These are phyloP conservation scores for Lonicera japonica DNA, from an alignment of 129 eudicot genomes.

Conservation along the genomic window DNA sequence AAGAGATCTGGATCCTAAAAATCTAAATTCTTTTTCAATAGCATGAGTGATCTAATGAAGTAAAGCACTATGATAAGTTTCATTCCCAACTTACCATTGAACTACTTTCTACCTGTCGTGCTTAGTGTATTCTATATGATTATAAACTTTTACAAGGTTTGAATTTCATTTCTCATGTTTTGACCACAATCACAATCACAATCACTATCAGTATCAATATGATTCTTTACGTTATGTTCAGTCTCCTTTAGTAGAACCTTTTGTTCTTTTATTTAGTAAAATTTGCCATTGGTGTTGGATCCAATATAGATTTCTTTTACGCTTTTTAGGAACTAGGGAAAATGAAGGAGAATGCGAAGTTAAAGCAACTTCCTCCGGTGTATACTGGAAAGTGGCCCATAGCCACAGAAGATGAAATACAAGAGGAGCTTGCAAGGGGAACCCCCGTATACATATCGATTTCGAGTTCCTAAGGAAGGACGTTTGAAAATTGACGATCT, in stretches of 20 bases:
- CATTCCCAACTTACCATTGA: too few species aligned
- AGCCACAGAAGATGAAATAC: constrained; percentile 65
- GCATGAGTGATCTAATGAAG: too few species aligned
- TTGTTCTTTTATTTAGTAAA: background rate
- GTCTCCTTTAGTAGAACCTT: background rate
- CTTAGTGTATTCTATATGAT: background rate
- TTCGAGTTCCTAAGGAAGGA: constrained; percentile 87
- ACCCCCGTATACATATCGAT: constrained; percentile 82
- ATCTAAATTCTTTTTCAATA: too few species aligned
- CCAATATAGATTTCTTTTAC: background rate
- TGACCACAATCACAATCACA: too few species aligned
- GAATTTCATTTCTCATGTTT: background rate
- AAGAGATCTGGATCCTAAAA: too few species aligned
- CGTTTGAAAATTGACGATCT: constrained; percentile 67
- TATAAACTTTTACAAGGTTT: too few species aligned
- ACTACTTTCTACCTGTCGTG: too few species aligned
- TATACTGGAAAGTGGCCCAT: constrained; percentile 87
- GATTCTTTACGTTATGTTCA: background rate
- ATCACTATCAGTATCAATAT: background rate
- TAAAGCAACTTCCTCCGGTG: constrained; percentile 78
- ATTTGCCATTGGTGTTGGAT: background rate
- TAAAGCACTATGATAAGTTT: too few species aligned
- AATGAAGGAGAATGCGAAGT: constrained; percentile 85
- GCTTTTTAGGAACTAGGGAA: constrained; percentile 63
- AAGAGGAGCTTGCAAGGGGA: constrained; percentile 74